These are phyloP conservation scores for Ophiostoma fasciatum DNA, from an alignment of 2,329 filamentous ascomycete species.

Conservation along the genomic window DNA sequence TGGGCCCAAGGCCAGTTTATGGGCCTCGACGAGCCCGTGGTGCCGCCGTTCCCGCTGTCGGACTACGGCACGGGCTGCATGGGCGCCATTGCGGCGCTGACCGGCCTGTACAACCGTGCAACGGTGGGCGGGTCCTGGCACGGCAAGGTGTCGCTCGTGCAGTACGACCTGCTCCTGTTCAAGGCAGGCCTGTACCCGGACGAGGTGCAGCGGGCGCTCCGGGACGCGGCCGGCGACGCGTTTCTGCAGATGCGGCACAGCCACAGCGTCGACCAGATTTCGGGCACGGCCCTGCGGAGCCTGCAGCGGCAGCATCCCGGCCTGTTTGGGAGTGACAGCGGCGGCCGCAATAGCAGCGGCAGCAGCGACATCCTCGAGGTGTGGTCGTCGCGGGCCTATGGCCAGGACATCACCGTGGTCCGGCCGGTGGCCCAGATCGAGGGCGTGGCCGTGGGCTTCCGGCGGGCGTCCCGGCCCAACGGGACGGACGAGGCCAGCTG, in stretches of 20 bases:
- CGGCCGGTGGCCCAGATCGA: conserved; percentile 25
- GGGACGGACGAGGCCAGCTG: conserved; percentile 39
- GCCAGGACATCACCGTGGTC: conserved; percentile 24
- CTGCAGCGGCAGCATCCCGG: conserved; percentile 38
- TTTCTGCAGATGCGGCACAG: conserved; percentile 42
- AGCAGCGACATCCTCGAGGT: conserved; percentile 32
- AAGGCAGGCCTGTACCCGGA: conserved; percentile 41
- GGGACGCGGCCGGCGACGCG: conserved; percentile 24
- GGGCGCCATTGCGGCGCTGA: conserved; percentile 51
- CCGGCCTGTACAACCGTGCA: conserved; percentile 47
- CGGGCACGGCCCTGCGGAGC: conserved; percentile 39
- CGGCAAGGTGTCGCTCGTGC: conserved; percentile 47
- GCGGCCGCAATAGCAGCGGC: no score
- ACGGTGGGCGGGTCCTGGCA: conserved; percentile 51
- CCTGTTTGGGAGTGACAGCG: no score
- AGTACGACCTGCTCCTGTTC: conserved; percentile 54
- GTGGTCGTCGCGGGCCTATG: conserved; percentile 30
- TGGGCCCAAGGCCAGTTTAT: conserved; percentile 50
- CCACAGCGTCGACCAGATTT: conserved; percentile 52
- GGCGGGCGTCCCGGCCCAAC: conserved; percentile 29
- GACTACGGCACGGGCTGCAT: conserved; percentile 60
- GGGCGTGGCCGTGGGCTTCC: conserved; percentile 29
- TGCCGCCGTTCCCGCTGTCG: conserved; percentile 49
- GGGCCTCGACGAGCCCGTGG: conserved; percentile 46
- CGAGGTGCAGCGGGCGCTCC: conserved; percentile 35